phyloP scores from a whole-genome alignment of 75 land plant genomes.

The Pseudotsuga menziesii region DNA sequence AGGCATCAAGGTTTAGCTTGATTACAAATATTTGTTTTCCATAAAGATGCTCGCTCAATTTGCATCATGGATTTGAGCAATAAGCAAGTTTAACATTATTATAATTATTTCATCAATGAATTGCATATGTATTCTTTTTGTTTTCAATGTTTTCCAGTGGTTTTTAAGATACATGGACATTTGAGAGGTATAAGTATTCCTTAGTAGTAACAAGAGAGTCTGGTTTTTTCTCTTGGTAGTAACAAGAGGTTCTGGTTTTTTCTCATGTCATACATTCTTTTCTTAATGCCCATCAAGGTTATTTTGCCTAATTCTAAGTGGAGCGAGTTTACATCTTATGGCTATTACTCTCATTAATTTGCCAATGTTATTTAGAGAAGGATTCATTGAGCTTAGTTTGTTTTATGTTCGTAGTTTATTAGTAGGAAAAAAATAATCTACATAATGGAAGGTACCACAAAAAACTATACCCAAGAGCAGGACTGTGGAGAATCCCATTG shows the following conservation, averaged over 20 bases:
- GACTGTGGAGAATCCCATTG: background rate
- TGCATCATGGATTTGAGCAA: background rate
- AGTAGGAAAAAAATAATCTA: background rate
- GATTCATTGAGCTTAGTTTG: background rate
- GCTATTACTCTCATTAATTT: background rate
- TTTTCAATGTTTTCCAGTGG: background rate
- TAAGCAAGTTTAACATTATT: background rate
- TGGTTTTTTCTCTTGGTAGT: no score
- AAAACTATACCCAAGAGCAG: constrained; percentile 11
- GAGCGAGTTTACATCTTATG: background rate
- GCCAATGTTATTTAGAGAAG: no score
- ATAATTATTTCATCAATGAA: background rate
- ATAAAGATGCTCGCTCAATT: background rate
- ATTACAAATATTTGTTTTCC: background rate
- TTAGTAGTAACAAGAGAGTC: background rate
- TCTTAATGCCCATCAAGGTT: background rate
- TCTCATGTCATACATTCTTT: background rate
- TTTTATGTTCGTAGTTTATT: background rate
- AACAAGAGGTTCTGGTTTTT: no score
- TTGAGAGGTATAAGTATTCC: background rate
- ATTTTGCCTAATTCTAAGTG: background rate
- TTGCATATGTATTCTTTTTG: background rate
- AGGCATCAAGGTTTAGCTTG: background rate
- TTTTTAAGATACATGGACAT: background rate
- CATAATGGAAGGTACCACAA: background rate